Percentiles rank a stretch among this genome's conserved stretches.
Evolutionary conservation across 169 alveolate species (phyloP).

Genomic region (Babesia bigemina): DNA sequence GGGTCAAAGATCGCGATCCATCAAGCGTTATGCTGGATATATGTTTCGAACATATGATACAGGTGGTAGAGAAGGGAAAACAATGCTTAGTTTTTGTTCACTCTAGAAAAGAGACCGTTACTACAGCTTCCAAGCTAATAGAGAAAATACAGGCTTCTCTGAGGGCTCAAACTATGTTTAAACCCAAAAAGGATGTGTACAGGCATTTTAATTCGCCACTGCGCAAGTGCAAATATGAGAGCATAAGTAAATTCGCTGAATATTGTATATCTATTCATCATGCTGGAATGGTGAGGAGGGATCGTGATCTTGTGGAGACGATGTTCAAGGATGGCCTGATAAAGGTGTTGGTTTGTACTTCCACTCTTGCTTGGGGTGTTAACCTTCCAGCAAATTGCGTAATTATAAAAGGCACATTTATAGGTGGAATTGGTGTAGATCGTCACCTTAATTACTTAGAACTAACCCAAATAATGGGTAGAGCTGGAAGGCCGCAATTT

Average conservation of each 20-base stretch:
- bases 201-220: constrained; percentile 43
- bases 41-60: constrained; percentile 66
- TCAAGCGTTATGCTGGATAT: constrained; percentile 29
- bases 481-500: constrained; percentile 99
- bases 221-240: constrained; percentile 7
- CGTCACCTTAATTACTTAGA: constrained; percentile 96
- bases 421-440: constrained; percentile 96
- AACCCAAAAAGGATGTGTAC: constrained; percentile 50
- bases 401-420: constrained; percentile 98
- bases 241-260: constrained; percentile 81
- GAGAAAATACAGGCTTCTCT: constrained; percentile 48
- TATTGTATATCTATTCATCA: constrained; percentile 98
- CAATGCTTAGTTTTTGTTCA: constrained; percentile 79
- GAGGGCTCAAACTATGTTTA: constrained; percentile 33
- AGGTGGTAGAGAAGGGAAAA: constrained; percentile 69
- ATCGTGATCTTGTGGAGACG: constrained; percentile 94
- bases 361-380: constrained; percentile 99
- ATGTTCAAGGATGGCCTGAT: constrained; percentile 94
- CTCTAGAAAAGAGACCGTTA: constrained; percentile 92
- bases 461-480: constrained; percentile 98
- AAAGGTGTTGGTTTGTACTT: constrained; percentile 96
- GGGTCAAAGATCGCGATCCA: constrained; percentile 86
- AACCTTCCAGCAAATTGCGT: constrained; percentile 99
- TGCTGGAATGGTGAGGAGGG: constrained; percentile 95
- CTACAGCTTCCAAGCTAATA: constrained; percentile 87